Evolutionary conservation across 2,329 filamentous ascomycete genomes (phyloP).

Genomic region (Clonostachys chloroleuca): DNA sequence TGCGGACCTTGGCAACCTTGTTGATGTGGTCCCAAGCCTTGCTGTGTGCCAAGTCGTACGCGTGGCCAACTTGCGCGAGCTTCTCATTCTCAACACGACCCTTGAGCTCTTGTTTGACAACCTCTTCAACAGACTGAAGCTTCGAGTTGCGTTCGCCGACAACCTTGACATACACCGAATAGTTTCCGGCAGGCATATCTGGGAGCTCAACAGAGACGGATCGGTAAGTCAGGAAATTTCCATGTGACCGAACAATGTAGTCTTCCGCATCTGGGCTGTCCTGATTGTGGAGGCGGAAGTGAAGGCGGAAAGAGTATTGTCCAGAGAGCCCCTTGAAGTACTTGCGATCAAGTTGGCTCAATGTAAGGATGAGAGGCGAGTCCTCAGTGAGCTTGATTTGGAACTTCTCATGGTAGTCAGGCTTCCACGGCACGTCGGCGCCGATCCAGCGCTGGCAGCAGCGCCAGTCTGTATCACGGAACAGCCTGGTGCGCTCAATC

Average conservation of each 20-base stretch:
- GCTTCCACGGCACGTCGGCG: slow-evolving; percentile 57
- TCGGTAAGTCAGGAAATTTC: slow-evolving; percentile 53
- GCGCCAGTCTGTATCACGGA: slow-evolving; percentile 52
- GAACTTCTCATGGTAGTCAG: slow-evolving; percentile 59
- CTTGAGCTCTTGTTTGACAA: slow-evolving; percentile 47
- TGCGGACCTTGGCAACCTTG: slow-evolving; percentile 41
- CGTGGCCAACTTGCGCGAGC: slow-evolving; percentile 50
- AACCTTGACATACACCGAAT: slow-evolving; percentile 52
- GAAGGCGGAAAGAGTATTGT: slow-evolving; percentile 47
- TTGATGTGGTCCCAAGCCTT: slow-evolving; percentile 49
- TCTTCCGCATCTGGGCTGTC: slow-evolving; percentile 47
- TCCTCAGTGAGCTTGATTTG: slow-evolving; percentile 50
- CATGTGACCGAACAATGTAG: slow-evolving; percentile 55
- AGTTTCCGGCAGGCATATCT: slow-evolving; percentile 50
- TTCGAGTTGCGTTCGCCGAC: slow-evolving; percentile 40
- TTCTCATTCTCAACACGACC: slow-evolving; percentile 49
- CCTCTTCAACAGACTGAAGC: slow-evolving; percentile 45
- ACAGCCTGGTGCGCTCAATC: slow-evolving; percentile 59
- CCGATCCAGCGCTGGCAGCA: slow-evolving; percentile 57
- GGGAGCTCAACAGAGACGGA: slow-evolving; percentile 54
- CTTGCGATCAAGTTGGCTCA: slow-evolving; percentile 57
- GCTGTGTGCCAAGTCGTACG: slow-evolving; percentile 57
- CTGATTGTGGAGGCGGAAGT: slow-evolving; percentile 44
- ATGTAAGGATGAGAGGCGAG: slow-evolving; percentile 53
- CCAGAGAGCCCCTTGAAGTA: slow-evolving; percentile 60